Percentiles rank a stretch among this genome's conserved stretches.
phyloP scores from a whole-genome alignment of 495 filamentous ascomycete genomes.

The Aspergillus egyptiacus region DNA sequence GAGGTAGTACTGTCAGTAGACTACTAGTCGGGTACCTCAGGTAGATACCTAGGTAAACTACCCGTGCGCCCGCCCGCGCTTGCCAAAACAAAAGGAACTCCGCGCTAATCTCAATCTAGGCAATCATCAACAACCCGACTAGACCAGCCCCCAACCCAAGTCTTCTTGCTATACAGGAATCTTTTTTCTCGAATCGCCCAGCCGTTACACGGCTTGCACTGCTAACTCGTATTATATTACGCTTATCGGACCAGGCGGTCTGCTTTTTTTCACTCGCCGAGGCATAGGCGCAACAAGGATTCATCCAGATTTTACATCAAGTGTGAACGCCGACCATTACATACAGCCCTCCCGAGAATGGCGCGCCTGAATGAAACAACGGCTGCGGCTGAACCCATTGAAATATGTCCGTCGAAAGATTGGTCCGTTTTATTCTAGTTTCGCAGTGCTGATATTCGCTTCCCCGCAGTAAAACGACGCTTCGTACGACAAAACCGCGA shows the following conservation, averaged over 20 bases:
- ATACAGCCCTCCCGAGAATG: conserved; percentile 38
- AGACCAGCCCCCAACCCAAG: neutral
- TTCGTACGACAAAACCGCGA: conserved; percentile 93
- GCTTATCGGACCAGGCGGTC: neutral
- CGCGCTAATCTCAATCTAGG: conserved; percentile 30
- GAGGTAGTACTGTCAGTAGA: too few species aligned
- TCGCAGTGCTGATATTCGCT: conserved; percentile 7
- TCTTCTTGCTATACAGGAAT: neutral
- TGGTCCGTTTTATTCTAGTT: neutral
- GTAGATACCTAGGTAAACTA: neutral
- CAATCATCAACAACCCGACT: conserved; percentile 37
- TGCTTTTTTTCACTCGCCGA: neutral
- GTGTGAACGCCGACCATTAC: neutral
- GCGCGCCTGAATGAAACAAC: conserved; percentile 83
- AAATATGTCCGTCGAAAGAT: conserved; percentile 59
- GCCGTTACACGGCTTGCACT: too few species aligned
- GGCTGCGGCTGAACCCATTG: conserved; percentile 65
- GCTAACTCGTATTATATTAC: neutral
- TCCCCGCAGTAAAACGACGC: conserved; percentile 64
- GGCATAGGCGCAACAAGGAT: neutral
- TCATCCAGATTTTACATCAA: neutral
- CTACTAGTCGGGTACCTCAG: too few species aligned
- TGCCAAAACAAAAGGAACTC: conserved; percentile 10
- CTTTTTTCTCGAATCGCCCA: neutral
- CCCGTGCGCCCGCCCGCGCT: neutral